phyloP scores from a whole-genome alignment of 2,329 filamentous ascomycete genomes.

The Pseudocercospora vitis region DNA sequence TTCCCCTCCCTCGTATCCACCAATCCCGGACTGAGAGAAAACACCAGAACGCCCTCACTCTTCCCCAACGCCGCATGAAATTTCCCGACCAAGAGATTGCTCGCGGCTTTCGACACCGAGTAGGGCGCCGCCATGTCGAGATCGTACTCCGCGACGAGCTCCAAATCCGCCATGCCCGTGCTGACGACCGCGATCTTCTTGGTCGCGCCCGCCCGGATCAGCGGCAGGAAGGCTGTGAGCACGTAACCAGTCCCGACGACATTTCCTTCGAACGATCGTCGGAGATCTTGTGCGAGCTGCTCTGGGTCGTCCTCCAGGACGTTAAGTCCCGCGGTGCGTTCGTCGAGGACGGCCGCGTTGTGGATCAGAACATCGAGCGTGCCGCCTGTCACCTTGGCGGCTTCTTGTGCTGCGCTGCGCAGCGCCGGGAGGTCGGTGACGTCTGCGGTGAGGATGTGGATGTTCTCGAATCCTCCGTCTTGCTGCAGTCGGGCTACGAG shows the following conservation, averaged over 20 bases:
- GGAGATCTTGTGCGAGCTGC: constrained; percentile 25
- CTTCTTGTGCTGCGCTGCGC: constrained; percentile 34
- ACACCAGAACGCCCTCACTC: constrained; percentile 32
- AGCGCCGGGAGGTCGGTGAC: constrained; percentile 44
- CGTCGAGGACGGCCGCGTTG: constrained; percentile 34
- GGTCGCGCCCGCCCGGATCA: constrained; percentile 26
- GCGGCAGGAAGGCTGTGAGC: constrained; percentile 33
- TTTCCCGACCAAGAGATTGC: constrained; percentile 32
- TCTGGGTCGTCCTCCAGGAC: constrained; percentile 24
- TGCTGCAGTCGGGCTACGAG: constrained; percentile 27
- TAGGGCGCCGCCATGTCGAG: constrained; percentile 28
- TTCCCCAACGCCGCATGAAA: constrained; percentile 31
- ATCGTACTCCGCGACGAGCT: constrained; percentile 26
- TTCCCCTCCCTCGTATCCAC: constrained; percentile 31
- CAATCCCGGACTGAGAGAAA: constrained; percentile 32
- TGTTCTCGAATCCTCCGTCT: constrained; percentile 38
- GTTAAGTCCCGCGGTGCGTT: constrained; percentile 18
- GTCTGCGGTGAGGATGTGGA: constrained; percentile 51
- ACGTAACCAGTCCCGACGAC: constrained; percentile 32
- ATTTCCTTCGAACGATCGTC: constrained; percentile 27
- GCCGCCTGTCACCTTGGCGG: constrained; percentile 28
- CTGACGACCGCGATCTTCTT: constrained; percentile 35
- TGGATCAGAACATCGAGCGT: constrained; percentile 36
- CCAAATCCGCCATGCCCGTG: constrained; percentile 33
- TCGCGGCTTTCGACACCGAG: constrained; percentile 32